A percentile compares a stretch with the other conserved stretches of the same genome.
phyloP scores from a whole-genome alignment of 2,329 filamentous ascomycete genomes.

The Sporothrix phasma region DNA sequence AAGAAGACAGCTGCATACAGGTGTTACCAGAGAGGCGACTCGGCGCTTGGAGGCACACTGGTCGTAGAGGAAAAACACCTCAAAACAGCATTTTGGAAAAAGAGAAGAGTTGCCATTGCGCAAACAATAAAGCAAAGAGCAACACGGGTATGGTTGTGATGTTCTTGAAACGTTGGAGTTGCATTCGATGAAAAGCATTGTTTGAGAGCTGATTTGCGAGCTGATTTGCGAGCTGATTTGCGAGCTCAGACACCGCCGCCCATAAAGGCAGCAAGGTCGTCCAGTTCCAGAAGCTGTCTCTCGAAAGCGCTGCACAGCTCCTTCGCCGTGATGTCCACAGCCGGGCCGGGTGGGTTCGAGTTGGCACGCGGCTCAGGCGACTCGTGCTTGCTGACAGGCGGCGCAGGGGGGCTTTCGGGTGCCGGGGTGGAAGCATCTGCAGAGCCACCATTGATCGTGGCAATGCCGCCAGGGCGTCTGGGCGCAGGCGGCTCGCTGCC shows the following conservation, averaged over 20 bases:
- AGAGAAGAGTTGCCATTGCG: no score
- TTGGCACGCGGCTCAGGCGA: slow-evolving; percentile 25
- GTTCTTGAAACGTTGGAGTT: neutral
- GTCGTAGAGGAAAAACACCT: neutral
- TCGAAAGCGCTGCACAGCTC: slow-evolving; percentile 51
- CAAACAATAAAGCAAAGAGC: neutral
- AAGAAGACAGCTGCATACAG: neutral
- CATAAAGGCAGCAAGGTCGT: slow-evolving; percentile 54
- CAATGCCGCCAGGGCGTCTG: slow-evolving; percentile 45
- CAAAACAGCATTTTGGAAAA: neutral
- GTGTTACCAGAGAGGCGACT: neutral
- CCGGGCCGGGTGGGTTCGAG: slow-evolving; percentile 22
- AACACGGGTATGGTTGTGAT: neutral
- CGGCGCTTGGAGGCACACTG: neutral
- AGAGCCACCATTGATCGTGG: slow-evolving; percentile 50
- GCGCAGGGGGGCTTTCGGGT: slow-evolving; percentile 33
- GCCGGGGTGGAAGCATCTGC: slow-evolving; percentile 39
- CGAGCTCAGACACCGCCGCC: slow-evolving; percentile 52
- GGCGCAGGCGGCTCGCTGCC: slow-evolving; percentile 44
- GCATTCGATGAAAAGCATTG: neutral
- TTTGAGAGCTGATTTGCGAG: no score
- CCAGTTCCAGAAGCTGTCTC: slow-evolving; percentile 48
- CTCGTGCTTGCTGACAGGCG: slow-evolving; percentile 24
- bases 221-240: no score
- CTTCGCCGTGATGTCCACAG: slow-evolving; percentile 46